Base-by-base conservation (phyloP, 108 stramenopile genomes). In the Stephanodiscus minutulus region DNA sequence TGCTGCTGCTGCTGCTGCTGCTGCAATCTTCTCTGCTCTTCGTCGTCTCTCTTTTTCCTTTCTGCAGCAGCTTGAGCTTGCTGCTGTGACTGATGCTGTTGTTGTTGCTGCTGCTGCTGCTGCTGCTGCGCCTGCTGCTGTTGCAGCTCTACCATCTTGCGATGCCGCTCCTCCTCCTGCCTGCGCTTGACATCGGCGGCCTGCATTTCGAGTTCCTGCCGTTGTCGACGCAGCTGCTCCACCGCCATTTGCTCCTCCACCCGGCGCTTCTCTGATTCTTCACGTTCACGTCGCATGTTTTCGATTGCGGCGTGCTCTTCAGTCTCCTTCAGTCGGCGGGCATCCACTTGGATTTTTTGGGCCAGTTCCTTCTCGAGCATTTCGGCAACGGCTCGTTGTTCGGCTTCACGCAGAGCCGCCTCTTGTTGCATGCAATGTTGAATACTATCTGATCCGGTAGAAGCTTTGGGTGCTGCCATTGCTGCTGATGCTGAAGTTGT, bases 141-240 rank as follows among this genome's bases (percentile, higher is more conserved):
- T 39, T 79, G 74, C n/a, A 64, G 44, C 39, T 76, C 74, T 25
- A 53, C 67, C 18, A 68, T 33, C 36, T 72, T 72, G 33, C 72
- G 65, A 47, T 36, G 59, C n/a, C 73, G 73, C 33, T 77, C 73
- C 53, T 85, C 82, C 53, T 82, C 83, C 57, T 82, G 85, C 64
- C 73, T 57, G 2, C 50, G 57, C n/a, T 68, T 82, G 17, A 53
- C 79, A 35, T 82, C 76, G 13, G 77, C 83, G 6, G 86, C 87
- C 66, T 92, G 85, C 27, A 82, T 75, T 44, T 89, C 87, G 20
- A 85, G 63, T 61, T 85, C 79, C 56, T 86, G 81, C 54, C 68
- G 66, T 53, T 66, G 77, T 37, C 72, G 72, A 37, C 52, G 64
- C 24, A 73, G 76, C 33, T 83, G 76, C 24, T 78, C 79, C 27